Evolutionary conservation across 176 grass and related monocot genomes (phyloP).

Genomic region (Aegilops bicornis): DNA sequence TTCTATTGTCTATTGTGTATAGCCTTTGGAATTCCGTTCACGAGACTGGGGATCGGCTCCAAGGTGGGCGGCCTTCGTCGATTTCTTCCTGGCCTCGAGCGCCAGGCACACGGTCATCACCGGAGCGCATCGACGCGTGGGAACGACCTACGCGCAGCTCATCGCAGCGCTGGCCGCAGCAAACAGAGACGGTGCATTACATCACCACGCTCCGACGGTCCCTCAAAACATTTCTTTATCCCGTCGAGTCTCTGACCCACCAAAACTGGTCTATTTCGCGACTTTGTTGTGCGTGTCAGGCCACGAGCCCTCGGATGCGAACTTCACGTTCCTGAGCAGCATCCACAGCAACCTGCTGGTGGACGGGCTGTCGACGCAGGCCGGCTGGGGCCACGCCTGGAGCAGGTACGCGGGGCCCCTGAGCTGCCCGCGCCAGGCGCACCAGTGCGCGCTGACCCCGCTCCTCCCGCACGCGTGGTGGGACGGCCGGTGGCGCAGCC

Average conservation of each 20-base stretch:
- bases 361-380: conserved; percentile 53
- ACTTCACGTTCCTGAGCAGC: conserved; percentile 86
- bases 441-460: conserved; percentile 70
- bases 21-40: conserved; percentile 56
- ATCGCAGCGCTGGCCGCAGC: conserved; percentile 74
- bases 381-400: conserved; percentile 90
- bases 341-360: conserved; percentile 76
- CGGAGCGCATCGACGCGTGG: conserved; percentile 79
- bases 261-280: background rate
- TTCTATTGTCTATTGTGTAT: background rate
- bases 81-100: conserved; percentile 86
- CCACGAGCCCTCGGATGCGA: conserved; percentile 24
- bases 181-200: conserved; percentile 49
- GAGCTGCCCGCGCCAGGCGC: conserved; percentile 57
- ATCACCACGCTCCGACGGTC: background rate
- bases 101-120: conserved; percentile 64
- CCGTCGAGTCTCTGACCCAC: background rate
- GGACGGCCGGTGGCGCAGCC: conserved; percentile 76
- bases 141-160: conserved; percentile 77
- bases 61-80: conserved; percentile 84
- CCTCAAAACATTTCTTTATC: background rate
- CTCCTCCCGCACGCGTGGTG: conserved; percentile 82
- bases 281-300: conserved; percentile 26
- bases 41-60: conserved; percentile 87
- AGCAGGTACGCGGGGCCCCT: conserved; percentile 69